Percentiles rank a stretch among this genome's conserved stretches.
Evolutionary conservation across 495 filamentous ascomycete genomes (phyloP).

Genomic region (Ramalina intermedia): DNA sequence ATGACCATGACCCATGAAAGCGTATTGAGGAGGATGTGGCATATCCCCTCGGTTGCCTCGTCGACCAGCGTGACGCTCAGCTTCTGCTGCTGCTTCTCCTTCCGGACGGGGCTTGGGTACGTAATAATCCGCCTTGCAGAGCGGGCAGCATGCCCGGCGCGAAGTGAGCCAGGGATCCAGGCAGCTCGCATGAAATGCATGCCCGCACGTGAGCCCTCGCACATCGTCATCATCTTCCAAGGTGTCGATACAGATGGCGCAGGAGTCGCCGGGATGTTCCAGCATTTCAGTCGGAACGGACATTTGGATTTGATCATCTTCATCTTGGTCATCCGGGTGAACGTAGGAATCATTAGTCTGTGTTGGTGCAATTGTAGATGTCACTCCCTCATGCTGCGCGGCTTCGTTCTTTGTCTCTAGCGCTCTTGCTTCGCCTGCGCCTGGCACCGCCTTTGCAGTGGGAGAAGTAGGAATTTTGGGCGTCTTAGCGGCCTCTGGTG

Average conservation of each 20-base stretch:
- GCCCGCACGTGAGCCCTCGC: slow-evolving; percentile 81
- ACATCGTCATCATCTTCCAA: slow-evolving; percentile 94
- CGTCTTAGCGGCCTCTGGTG: not conserved
- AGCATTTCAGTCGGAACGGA: slow-evolving; percentile 72
- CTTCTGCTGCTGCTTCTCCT: slow-evolving; percentile 24
- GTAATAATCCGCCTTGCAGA: slow-evolving; percentile 96
- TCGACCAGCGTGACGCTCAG: slow-evolving; percentile 20
- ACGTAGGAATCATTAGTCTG: slow-evolving; percentile 16
- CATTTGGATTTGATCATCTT: slow-evolving; percentile 74
- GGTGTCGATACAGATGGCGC: slow-evolving; percentile 88
- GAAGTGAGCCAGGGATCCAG: slow-evolving; percentile 94
- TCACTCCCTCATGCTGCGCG: not conserved
- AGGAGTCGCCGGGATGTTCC: slow-evolving; percentile 80
- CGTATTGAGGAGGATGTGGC: slow-evolving; percentile 15
- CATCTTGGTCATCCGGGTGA: slow-evolving; percentile 54
- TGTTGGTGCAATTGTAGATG: slow-evolving; percentile 3
- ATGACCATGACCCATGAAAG: slow-evolving; percentile 17
- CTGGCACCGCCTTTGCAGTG: slow-evolving; percentile 8
- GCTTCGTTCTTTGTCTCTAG: not conserved
- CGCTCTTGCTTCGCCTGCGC: not conserved
- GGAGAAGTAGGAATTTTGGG: not conserved
- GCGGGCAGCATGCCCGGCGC: slow-evolving; percentile 83
- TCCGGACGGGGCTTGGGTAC: slow-evolving; percentile 67
- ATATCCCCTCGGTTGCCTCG: slow-evolving; percentile 14
- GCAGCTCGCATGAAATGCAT: slow-evolving; percentile 90